Conservation (phyloP, 768 basidiomycete genomes). For the Scleroderma citrinum region DNA sequence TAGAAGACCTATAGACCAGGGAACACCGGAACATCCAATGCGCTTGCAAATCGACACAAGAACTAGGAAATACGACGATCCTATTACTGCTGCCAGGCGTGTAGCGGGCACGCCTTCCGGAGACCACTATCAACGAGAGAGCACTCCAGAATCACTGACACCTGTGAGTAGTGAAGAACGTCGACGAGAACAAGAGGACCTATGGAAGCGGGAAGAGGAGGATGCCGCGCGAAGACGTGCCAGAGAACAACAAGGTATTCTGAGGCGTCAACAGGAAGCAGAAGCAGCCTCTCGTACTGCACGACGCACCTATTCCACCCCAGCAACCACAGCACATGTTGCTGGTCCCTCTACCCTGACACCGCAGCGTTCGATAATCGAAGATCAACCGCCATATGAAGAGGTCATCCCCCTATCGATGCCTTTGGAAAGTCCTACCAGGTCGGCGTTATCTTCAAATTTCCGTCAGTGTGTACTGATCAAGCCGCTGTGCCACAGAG, state of each 20-base stretch:
- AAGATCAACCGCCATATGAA: slow-evolving; percentile 25
- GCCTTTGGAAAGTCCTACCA: slow-evolving; percentile 62
- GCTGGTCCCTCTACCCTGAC: slow-evolving; percentile 25
- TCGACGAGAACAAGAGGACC: slow-evolving; percentile 34
- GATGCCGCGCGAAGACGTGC: slow-evolving; percentile 38
- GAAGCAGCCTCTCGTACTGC: slow-evolving; percentile 43
- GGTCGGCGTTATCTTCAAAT: slow-evolving; percentile 44
- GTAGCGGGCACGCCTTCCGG: no score
- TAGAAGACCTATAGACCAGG: slow-evolving; percentile 14
- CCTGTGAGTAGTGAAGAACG: slow-evolving; percentile 23
- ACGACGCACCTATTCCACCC: slow-evolving; percentile 30
- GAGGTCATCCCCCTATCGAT: slow-evolving; percentile 35
- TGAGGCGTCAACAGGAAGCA: slow-evolving; percentile 54
- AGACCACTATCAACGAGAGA: slow-evolving; percentile 19
- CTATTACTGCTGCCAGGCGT: slow-evolving; percentile 19
- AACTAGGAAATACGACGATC: slow-evolving; percentile 28
- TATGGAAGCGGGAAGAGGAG: slow-evolving; percentile 43
- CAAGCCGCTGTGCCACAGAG: slow-evolving; percentile 11
- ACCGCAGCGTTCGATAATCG: slow-evolving; percentile 32
- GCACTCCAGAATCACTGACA: slow-evolving; percentile 20
- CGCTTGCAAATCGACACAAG: slow-evolving; percentile 26
- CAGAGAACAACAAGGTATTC: slow-evolving; percentile 53
- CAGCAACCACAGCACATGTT: slow-evolving; percentile 21
- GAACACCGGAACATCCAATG: slow-evolving; percentile 8
- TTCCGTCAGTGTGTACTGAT: slow-evolving; percentile 27